Base-by-base conservation (phyloP, 805 yeast genomes). In the Barnettozyma populi region DNA sequence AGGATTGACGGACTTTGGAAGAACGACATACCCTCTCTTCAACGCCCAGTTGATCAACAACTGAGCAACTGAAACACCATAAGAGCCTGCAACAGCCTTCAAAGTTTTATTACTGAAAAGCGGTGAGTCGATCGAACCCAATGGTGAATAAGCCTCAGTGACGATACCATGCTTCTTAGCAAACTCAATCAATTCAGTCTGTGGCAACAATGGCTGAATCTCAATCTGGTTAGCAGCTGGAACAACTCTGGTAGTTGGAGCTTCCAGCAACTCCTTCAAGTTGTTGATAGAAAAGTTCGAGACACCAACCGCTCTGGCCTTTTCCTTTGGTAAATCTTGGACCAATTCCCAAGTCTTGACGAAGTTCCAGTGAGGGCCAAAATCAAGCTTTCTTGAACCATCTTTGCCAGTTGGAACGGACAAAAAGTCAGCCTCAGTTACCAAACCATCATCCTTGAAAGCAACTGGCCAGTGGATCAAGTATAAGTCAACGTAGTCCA, bases 391-490 rank as follows among this genome's bases (percentile, higher is more conserved):
- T 55, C 84, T 71, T 32, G 67, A 56, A 75, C 79, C 80, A 80
- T 53, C 57, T 29, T 21, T 44, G 14, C 49, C 49, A 18, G 18
- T 9, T 32, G 51, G 48, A 13, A 50, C 27, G 8, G 44, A n/a
- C 10, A 51, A 44, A n/a, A 54, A 25, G 31, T 51, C 42, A 13
- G 35, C 46, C 32, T 47, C 53, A 6, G 41, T 44, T 9, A 23
- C 11, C n/a, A 43, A 18, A 7, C 49, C 55, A 14, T 35, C 86
- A 19, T 87, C 68, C 51, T 61, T 75, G 49, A 76, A 63, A 11
- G 84, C 70, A 37, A 77, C 76, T 6, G 96, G 96, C 95, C 95
- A 88, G 67, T 88, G 96, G 63, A 87, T 75, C 60, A 88, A 73
- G 62, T 82, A 81, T 50, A 88, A 69, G 62, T 88, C 96, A 45